Evolutionary conservation across 2,329 filamentous ascomycete genomes (phyloP).

Genomic region (Ceratocystis huliohia): DNA sequence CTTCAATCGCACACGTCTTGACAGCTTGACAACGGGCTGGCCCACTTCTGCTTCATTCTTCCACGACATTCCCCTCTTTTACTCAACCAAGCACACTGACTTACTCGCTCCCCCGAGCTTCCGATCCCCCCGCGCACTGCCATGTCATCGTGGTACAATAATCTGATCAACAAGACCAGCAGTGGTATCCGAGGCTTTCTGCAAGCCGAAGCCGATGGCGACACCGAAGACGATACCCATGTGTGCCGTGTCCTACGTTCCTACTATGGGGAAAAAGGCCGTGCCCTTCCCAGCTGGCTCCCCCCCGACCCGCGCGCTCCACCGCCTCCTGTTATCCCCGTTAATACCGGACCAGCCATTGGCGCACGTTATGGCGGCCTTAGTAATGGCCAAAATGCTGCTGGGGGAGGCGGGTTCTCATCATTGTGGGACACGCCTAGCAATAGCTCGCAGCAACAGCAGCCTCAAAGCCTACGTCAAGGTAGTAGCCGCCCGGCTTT

Average conservation of each 20-base stretch:
- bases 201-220: conserved; percentile 52
- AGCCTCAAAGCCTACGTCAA: conserved; percentile 32
- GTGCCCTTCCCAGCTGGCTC: conserved; percentile 72
- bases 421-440: conserved; percentile 45
- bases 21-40: not conserved
- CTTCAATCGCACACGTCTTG: not conserved
- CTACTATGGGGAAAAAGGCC: conserved; percentile 84
- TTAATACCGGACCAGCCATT: conserved; percentile 41
- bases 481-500: conserved; percentile 23
- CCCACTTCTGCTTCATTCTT: not conserved
- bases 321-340: conserved; percentile 37
- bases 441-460: conserved; percentile 23
- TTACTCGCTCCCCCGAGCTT: not conserved
- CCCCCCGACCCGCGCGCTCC: conserved; percentile 72
- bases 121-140: not conserved
- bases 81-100: not conserved
- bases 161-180: conserved; percentile 52
- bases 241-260: conserved; percentile 83
- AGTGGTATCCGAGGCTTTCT: conserved; percentile 60
- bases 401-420: conserved; percentile 32
- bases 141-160: conserved; percentile 75
- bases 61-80: not conserved
- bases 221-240: conserved; percentile 82
- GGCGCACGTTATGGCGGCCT: conserved; percentile 42
- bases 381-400: conserved; percentile 27